A percentile compares a stretch with the other conserved stretches of the same genome.
Conservation (phyloP, 441 rosid species). For the Eruca vesicaria region DNA sequence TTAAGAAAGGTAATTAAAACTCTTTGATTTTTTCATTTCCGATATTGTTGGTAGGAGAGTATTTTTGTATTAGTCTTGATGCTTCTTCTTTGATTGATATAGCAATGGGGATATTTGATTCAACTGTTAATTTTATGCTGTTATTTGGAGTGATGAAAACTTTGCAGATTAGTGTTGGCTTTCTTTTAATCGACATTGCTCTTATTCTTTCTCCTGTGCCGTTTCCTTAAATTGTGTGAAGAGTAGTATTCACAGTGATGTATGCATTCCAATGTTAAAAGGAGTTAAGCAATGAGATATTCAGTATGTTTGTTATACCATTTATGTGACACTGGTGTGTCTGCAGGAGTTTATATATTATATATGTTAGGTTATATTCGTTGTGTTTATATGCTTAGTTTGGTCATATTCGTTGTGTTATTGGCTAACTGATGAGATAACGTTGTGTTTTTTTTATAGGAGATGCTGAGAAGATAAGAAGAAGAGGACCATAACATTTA, state of each 20-base stretch:
- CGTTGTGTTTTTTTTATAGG: too few species aligned
- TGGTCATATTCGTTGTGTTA: too few species aligned
- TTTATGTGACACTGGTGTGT: too few species aligned
- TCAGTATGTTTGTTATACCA: background rate
- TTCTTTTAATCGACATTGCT: background rate
- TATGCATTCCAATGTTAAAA: background rate
- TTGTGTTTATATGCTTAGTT: too few species aligned
- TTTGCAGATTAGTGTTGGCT: background rate
- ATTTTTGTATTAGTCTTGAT: background rate
- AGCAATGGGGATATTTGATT: background rate
- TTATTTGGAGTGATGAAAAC: background rate
- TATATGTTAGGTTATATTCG: too few species aligned
- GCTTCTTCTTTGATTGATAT: background rate
- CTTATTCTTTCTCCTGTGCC: background rate
- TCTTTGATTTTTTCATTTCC: too few species aligned
- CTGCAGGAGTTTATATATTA: too few species aligned
- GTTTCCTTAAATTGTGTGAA: background rate
- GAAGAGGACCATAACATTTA: too few species aligned
- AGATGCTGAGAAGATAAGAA: too few species aligned
- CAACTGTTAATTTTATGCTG: background rate
- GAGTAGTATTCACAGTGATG: background rate
- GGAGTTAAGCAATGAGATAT: background rate
- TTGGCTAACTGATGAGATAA: too few species aligned
- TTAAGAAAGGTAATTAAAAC: slow-evolving; percentile 64
- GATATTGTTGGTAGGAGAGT: background rate